Evolutionary conservation across 305 asterid species (phyloP).

Genomic region (Fraxinus sp.): DNA sequence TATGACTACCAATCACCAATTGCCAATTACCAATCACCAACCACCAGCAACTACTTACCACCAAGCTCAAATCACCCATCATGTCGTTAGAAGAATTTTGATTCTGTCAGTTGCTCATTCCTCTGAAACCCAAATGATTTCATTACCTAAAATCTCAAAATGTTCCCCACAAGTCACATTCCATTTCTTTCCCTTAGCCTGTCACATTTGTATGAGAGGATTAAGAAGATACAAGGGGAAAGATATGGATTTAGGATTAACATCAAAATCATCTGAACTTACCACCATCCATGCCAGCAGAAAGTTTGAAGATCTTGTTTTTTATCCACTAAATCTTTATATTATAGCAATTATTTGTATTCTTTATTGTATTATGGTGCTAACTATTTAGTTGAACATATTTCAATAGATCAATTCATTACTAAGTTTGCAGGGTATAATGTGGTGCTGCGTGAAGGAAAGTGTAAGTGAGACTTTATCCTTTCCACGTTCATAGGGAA

Average conservation of each 20-base stretch:
- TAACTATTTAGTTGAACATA: too few relatives aligned
- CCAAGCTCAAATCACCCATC: background rate
- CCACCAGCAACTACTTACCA: too few relatives aligned
- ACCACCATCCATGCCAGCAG: background rate
- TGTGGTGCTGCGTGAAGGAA: background rate
- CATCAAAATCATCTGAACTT: background rate
- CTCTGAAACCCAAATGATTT: background rate
- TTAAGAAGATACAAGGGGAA: background rate
- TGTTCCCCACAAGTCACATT: background rate
- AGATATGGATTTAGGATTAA: background rate
- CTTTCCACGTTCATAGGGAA: background rate
- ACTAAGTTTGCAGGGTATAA: background rate
- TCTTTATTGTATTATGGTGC: background rate
- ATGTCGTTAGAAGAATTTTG: background rate
- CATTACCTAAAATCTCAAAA: background rate
- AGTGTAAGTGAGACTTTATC: background rate
- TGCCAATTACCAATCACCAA: background rate
- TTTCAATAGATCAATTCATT: background rate
- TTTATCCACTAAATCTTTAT: background rate
- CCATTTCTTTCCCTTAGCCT: background rate
- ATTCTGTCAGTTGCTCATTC: background rate
- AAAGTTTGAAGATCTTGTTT: background rate
- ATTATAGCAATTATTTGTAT: background rate
- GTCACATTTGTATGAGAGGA: too few relatives aligned
- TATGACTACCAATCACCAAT: background rate